Evolutionary conservation across 2,329 filamentous ascomycete species (phyloP).

Genomic region (Parafenestella ontariensis): DNA sequence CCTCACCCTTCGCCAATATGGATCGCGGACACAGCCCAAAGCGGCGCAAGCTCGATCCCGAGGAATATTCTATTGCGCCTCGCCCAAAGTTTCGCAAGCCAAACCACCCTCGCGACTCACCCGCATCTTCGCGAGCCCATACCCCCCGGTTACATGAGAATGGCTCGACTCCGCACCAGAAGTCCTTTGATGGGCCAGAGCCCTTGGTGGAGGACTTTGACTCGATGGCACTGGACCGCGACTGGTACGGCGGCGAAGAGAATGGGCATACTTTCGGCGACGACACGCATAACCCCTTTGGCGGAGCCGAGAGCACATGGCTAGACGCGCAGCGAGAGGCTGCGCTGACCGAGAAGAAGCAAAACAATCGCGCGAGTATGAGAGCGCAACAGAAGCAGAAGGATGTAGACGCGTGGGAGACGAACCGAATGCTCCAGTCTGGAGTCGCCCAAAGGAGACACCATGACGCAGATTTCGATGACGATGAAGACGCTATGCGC

Average conservation of each 20-base stretch:
- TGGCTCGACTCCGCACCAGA: conserved; percentile 56
- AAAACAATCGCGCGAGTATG: conserved; percentile 72
- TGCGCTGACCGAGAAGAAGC: conserved; percentile 80
- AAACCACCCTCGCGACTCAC: conserved; percentile 29
- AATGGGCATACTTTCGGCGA: conserved; percentile 86
- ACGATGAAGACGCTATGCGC: conserved; percentile 88
- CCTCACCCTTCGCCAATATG: conserved; percentile 29
- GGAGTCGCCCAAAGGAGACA: conserved; percentile 91
- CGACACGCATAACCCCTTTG: conserved; percentile 91
- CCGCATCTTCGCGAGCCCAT: conserved; percentile 46
- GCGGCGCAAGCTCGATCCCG: conserved; percentile 70
- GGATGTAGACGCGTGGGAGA: conserved; percentile 98
- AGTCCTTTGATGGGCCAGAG: conserved; percentile 68
- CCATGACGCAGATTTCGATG: conserved; percentile 80
- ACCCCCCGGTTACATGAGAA: conserved; percentile 42
- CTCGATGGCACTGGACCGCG: conserved; percentile 78
- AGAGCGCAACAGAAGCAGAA: conserved; percentile 84
- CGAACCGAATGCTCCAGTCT: conserved; percentile 96
- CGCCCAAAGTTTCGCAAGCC: conserved; percentile 53
- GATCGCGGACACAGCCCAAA: conserved; percentile 63
- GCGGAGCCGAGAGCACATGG: conserved; percentile 73
- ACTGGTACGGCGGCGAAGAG: conserved; percentile 93
- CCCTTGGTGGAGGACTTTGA: conserved; percentile 71
- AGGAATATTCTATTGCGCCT: conserved; percentile 64
- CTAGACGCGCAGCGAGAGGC: conserved; percentile 79